Evolutionary conservation across 441 rosid genomes (phyloP), one percentile per base, ranked within the genome.

Genomic region (Corymbia calophylla): DNA sequence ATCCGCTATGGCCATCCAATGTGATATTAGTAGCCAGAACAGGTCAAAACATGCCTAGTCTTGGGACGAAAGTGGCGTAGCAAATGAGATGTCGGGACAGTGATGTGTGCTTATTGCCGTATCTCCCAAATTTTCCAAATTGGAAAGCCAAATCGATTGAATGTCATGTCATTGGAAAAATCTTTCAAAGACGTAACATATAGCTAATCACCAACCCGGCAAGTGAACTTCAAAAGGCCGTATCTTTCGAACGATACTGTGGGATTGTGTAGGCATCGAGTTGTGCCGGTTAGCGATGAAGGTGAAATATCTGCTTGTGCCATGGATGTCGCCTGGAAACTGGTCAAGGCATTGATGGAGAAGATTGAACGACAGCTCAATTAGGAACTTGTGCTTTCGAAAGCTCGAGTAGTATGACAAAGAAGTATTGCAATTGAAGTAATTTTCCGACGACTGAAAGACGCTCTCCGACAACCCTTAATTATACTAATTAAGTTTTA

Each of bases 261-360:
- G 29, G 8, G 8, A 70, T 70, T 4, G 16, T 8, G 2, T 0
- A 0, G 29, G 29, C 3, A 8, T 35, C 11, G 29, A 70, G 49
- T 39, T 8, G 48, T 70, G 48, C 81, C 15, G 8, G 15, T 19
- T 2, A 3, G 7, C 2, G 48, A 16, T 5, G 7, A 35, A 70
- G 27, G 8, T 29, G 8, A 70, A 21, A 3, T 19, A 11, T 35
- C 4, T 5, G 82, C 82, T 21, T 29, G 2, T 6, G 9, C 8
- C 17, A 2, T 21, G 29, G 49, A 39, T 11, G 49, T 73, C 5
- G 29, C 48, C 4, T 15, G 17, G 0, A 77, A 35, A 10, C 10
- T 70, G 4, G 3, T 0, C 2, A 27, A 23, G 12, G 27, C 13
- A 1, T 70, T 3, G 3, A 15, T 15, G 2, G 5, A 19, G 12